A percentile compares a stretch with the other conserved stretches of the same genome.
Evolutionary conservation across 331 rosid species (phyloP).

Genomic region (Quercus tomentella): DNA sequence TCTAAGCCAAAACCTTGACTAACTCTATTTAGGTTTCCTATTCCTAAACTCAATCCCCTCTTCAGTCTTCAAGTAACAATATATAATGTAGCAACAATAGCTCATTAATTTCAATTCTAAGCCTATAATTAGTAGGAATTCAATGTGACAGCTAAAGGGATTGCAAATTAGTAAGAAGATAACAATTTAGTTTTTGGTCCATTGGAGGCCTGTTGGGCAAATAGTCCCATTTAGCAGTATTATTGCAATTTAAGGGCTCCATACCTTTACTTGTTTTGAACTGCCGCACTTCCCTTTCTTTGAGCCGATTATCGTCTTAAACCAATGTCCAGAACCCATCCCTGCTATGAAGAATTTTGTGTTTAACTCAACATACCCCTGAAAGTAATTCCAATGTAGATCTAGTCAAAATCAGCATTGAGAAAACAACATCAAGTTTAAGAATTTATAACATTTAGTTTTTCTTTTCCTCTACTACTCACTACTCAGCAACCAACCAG

Average conservation of each 20-base stretch:
- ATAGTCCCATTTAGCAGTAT: neutral
- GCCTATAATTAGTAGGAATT: neutral
- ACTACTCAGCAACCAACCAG: neutral
- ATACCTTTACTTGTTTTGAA: slow-evolving; percentile 74
- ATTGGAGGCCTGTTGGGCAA: too few species aligned
- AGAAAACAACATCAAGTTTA: slow-evolving; percentile 1
- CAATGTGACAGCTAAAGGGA: neutral
- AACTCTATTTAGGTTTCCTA: neutral
- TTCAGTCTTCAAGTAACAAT: neutral
- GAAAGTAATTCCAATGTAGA: neutral
- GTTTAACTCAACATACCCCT: slow-evolving; percentile 26
- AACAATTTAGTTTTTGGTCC: neutral
- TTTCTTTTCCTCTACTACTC: neutral
- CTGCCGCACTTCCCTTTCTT: slow-evolving; percentile 56
- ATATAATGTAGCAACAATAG: neutral
- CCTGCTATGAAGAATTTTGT: slow-evolving; percentile 12
- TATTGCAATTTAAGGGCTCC: neutral
- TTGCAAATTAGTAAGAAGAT: neutral
- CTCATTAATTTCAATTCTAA: slow-evolving; percentile 2
- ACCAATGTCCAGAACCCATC: slow-evolving; percentile 96
- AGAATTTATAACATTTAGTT: neutral
- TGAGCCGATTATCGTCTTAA: slow-evolving; percentile 57
- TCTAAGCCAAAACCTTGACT: slow-evolving; percentile 6
- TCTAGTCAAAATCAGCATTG: slow-evolving; percentile 10
- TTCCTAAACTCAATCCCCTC: neutral